Base-by-base conservation (phyloP, 1,284 basidiomycete species). In the Trichosporon sp. region DNA sequence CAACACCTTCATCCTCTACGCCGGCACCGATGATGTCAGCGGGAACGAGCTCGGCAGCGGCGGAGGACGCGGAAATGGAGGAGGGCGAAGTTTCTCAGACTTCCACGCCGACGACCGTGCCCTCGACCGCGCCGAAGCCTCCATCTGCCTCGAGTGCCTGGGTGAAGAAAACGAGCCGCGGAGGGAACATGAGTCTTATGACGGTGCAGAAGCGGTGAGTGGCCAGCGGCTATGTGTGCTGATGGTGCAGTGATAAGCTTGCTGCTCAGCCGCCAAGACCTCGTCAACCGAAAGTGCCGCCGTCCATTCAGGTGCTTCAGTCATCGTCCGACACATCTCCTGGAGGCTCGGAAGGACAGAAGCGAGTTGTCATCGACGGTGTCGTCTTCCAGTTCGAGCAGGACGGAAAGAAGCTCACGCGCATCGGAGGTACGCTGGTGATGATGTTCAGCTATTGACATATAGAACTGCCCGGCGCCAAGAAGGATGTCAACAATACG, bases 361-460 rank as follows among this genome's bases (percentile, higher is more conserved):
- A 78, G 69, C 76, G 80, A 65, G 85, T 86, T 2, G 81, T 86
- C 31, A 83, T 86, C 21, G 85, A 86, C 72, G 85, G 85, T 9
- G 82, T 85, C 47, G 78, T 83, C 15, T 86, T 85, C 69, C 82
- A 85, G 66, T 86, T 86, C 70, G 85, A 85, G 65, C 77, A 83
- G 62, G 83, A 80, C 6, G 85, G 85, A 3, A 80, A 78, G 58
- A 85, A 85, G 74, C 77, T 86, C n/a, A 81, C 82, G 29, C 79
- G 85, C 62, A 82, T 83, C 13, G 80, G 76, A 65, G 77, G 80
- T 82, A 38, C 69, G 78, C 53, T 8, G 0, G 5, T 27, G 2
- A 2, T 25, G 3, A 11, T 23, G 11, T 13, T 12, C 11, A 18
- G 38, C 34, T 12, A 27, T 60, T 64, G 21, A 70, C 29, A 3